Conservation (phyloP, 768 basidiomycete species). For the Amanita jacksonii region DNA sequence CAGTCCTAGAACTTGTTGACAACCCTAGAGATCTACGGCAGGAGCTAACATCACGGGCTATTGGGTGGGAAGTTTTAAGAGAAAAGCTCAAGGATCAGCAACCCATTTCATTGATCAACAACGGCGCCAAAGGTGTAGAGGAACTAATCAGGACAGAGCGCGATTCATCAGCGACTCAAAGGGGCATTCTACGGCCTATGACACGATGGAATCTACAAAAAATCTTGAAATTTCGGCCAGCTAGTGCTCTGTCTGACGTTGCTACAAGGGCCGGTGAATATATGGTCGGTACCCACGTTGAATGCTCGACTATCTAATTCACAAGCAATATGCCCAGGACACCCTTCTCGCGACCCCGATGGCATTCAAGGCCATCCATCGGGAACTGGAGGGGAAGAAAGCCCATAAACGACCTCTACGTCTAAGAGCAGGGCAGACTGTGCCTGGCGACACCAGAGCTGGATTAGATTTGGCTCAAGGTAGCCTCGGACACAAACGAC, state of each 20-base stretch:
- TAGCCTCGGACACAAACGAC: slow-evolving; percentile 27
- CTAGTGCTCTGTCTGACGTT: slow-evolving; percentile 36
- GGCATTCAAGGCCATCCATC: slow-evolving; percentile 35
- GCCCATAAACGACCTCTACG: slow-evolving; percentile 20
- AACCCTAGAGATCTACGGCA: slow-evolving; percentile 81
- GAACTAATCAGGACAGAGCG: slow-evolving; percentile 42
- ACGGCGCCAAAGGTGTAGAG: slow-evolving; percentile 35
- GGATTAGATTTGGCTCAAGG: slow-evolving; percentile 49
- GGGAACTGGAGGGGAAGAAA: slow-evolving; percentile 31
- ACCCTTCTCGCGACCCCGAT: slow-evolving; percentile 58
- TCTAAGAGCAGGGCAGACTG: slow-evolving; percentile 43
- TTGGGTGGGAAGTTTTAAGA: slow-evolving; percentile 75
- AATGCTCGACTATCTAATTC: slow-evolving; percentile 7
- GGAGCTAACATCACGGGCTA: slow-evolving; percentile 80
- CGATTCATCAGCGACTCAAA: slow-evolving; percentile 25
- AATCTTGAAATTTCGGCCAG: slow-evolving; percentile 49
- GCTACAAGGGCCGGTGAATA: slow-evolving; percentile 51
- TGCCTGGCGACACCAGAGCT: slow-evolving; percentile 47
- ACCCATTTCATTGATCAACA: slow-evolving; percentile 39
- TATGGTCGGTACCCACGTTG: slow-evolving; percentile 40
- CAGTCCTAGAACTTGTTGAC: slow-evolving; percentile 92
- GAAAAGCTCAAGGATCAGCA: slow-evolving; percentile 38
- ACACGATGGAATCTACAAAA: slow-evolving; percentile 76
- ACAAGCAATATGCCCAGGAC: slow-evolving; percentile 34
- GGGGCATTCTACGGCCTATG: slow-evolving; percentile 42